Percentiles rank a stretch among this genome's conserved stretches.
These are phyloP conservation scores for Iodosphaeria phyllophila DNA, from an alignment of 2,329 filamentous ascomycete genomes.

Conservation along the genomic window DNA sequence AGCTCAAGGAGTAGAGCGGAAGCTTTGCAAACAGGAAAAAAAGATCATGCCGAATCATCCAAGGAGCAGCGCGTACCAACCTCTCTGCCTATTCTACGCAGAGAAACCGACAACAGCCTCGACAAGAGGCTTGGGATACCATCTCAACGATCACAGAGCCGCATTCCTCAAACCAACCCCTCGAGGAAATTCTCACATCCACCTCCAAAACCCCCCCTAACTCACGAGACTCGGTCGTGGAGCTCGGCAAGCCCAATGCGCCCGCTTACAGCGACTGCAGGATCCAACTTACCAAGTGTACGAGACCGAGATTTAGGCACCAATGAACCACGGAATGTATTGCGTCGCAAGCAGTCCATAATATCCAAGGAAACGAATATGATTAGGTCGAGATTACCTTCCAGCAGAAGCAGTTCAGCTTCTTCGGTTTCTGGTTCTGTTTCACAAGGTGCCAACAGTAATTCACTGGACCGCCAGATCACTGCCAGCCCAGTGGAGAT, in stretches of 20 bases:
- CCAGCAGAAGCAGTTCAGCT: conserved; percentile 20
- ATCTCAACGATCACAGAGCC: conserved; percentile 13
- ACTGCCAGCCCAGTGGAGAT: conserved; percentile 25
- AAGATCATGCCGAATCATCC: conserved; percentile 10
- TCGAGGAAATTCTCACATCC: conserved; percentile 7
- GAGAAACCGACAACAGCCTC: conserved; percentile 8
- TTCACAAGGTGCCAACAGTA: conserved; percentile 15
- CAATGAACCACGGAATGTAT: conserved; percentile 20
- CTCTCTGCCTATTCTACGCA: conserved; percentile 9
- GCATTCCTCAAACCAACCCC: conserved; percentile 17
- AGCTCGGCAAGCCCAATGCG: conserved; percentile 13
- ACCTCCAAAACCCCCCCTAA: conserved; percentile 16
- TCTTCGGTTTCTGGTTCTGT: conserved; percentile 21
- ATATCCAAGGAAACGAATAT: conserved; percentile 19
- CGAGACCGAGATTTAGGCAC: conserved; percentile 13
- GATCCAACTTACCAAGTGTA: conserved; percentile 6
- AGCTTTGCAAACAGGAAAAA: conserved; percentile 9
- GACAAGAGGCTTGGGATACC: conserved; percentile 5
- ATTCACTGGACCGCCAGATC: conserved; percentile 21
- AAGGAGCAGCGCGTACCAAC: conserved; percentile 9
- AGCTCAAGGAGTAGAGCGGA: conserved; percentile 10
- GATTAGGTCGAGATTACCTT: conserved; percentile 16
- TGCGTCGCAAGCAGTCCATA: conserved; percentile 30
- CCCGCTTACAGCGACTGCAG: conserved; percentile 16
- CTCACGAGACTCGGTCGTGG: conserved; percentile 24